Evolutionary conservation across 2,329 filamentous ascomycete genomes (phyloP), one percentile per base, ranked within the genome.

Genomic region (Trichoderma sp.): DNA sequence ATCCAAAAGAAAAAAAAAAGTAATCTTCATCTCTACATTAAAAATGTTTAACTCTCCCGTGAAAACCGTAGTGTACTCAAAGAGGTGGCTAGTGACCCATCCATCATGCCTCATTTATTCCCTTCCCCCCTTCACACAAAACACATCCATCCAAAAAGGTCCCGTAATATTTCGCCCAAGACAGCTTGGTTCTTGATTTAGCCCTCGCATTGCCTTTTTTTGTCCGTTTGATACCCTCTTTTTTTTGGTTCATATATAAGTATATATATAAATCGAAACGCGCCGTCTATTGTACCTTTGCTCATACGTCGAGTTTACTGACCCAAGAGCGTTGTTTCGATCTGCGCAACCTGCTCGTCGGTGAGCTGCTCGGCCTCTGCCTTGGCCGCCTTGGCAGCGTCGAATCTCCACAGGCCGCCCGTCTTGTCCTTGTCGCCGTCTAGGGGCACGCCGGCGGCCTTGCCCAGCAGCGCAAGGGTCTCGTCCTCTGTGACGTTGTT

Each of bases 401-500:
- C 87, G 73, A 87, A 90, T 34, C 88, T 82, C 88, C 88, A 90
- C 18, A 90, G 80, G 1, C 88, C 88, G 24, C 88, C 88, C 3
- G 88, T 90, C 81, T 88, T 89, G 76, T 89, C 88, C 28, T 84
- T 82, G 64, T 90, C 88, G 26, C 88, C 88, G 73, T 86, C 82
- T 0, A 81, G 73, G 2, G 83, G 80, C 18, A 90, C 78, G 4
- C 87, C 86, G 3, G 86, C 85, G 21, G 80, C 74, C 9, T 79
- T 73, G 18, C 86, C 87, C 12, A 89, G 80, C 12, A 76, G 74
- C 65, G 81, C 77, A 15, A 90, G 84, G 0, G 84, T 80, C 8
- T 79, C 73, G 72, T 90, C 88, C 21, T 82, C 83, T 73, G 85
- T 79, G 77, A 87, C 77, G 12, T 78, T 79, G 72, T 85, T 89